Conservation (phyloP, 257 asterid genomes). For the Marsdenia floribunda region DNA sequence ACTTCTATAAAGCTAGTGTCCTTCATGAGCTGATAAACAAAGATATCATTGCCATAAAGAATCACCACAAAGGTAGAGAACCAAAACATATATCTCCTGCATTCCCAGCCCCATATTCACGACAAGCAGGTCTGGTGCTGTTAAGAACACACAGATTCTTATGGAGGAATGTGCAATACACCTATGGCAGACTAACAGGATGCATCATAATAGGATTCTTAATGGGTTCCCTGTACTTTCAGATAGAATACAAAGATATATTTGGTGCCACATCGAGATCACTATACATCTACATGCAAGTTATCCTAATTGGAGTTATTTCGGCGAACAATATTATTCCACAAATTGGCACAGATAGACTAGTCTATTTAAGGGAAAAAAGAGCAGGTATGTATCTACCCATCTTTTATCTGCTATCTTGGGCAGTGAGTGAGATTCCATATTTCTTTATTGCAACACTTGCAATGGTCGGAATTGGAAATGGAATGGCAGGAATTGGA, state of each 20-base stretch:
- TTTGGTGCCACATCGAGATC: conserved; percentile 15
- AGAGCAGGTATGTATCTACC: conserved; percentile 18
- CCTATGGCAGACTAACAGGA: conserved; percentile 12
- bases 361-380: conserved; percentile 14
- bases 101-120: conserved; percentile 17
- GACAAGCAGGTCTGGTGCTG: conserved; percentile 14
- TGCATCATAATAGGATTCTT: conserved; percentile 16
- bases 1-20: conserved; percentile 1
- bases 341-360: conserved; percentile 17
- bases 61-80: conserved; percentile 3
- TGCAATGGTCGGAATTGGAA: conserved; percentile 17
- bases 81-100: background rate
- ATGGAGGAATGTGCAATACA: conserved; percentile 15
- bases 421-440: conserved; percentile 14
- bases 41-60: conserved; percentile 9
- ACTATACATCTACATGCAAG: conserved; percentile 15
- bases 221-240: conserved; percentile 14
- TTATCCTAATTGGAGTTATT: conserved; percentile 11
- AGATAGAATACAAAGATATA: conserved; percentile 7
- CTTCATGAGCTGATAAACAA: conserved; percentile 1
- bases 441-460: conserved; percentile 11
- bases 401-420: conserved; percentile 12
- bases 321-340: conserved; percentile 15
- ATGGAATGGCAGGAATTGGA: conserved; percentile 14
- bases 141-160: conserved; percentile 16